Base-by-base conservation (phyloP, 2,329 filamentous ascomycete genomes). In the Fusarium abutilonis region DNA sequence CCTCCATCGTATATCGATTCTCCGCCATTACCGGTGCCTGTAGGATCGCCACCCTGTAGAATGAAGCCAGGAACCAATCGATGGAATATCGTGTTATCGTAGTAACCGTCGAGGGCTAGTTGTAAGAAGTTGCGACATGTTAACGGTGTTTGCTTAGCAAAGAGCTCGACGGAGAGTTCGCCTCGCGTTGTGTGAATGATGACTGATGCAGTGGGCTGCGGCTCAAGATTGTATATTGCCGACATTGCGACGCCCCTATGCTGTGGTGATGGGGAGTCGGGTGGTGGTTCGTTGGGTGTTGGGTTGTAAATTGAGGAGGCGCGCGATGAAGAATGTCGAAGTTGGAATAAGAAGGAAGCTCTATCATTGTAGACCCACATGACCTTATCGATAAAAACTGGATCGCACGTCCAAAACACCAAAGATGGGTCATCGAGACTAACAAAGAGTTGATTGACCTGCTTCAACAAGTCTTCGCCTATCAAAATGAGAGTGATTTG, bases 101-200 rank as follows among this genome's bases (percentile, higher is more conserved):
- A 99, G 81, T 98, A 98, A 68, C 93, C 93, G 74, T 99, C 93
- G 67, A 97, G 85, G 73, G 92, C 95, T 72, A 93, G 89, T 76
- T 99, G 95, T 34, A 99, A 84, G 77, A 99, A 99, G 80, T 97
- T 98, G 68, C 94, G 92, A 73, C 89, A 93, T 23, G 95, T 90
- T 61, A 97, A 83, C 9, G 95, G 95, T 1, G 92, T 90, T 77
- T 99, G 95, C 73, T 95, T 95, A 15, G 93, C 93, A 81, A 97
- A 99, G 54, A 99, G 88, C 76, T 97, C 92, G 77, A 99, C 85
- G 34, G 91, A 89, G 55, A 99, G 84, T 72, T 97, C 93, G 76
- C 95, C 95, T 41, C 89, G 82, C 7, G 92, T 96, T 9, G 95
- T 99, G 76, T 96, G 89, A 38, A 99, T 83, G 66, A 97, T 88